These are phyloP conservation scores for Malania oleifera DNA, from an alignment of 164 flowering plant genomes.

Conservation along the genomic window DNA sequence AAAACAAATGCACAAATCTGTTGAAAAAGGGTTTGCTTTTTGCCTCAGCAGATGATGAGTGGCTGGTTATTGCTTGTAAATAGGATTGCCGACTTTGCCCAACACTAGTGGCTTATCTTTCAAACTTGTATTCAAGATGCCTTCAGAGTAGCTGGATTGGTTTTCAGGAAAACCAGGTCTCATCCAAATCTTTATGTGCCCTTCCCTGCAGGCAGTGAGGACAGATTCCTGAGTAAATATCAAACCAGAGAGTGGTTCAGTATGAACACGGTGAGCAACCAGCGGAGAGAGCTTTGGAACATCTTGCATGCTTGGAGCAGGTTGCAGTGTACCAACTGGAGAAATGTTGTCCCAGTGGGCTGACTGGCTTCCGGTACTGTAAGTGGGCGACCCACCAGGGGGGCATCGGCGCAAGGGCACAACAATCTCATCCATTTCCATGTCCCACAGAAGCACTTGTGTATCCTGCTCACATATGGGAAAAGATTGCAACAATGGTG, in stretches of 20 bases:
- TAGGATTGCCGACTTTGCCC: slow-evolving; percentile 35
- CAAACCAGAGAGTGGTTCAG: slow-evolving; percentile 90
- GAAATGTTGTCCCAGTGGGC: slow-evolving; percentile 73
- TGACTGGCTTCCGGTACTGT: slow-evolving; percentile 80
- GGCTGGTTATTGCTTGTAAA: slow-evolving; percentile 42
- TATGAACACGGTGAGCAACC: slow-evolving; percentile 85
- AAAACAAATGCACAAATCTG: slow-evolving; percentile 12
- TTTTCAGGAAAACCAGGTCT: slow-evolving; percentile 67
- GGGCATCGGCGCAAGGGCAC: slow-evolving; percentile 81
- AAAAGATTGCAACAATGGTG: neutral
- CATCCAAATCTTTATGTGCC: slow-evolving; percentile 87
- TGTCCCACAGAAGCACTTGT: slow-evolving; percentile 88
- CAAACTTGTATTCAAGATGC: slow-evolving; percentile 34
- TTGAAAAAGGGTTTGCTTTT: slow-evolving; percentile 10
- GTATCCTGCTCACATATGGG: slow-evolving; percentile 62
- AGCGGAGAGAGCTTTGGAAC: slow-evolving; percentile 92
- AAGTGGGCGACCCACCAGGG: slow-evolving; percentile 92
- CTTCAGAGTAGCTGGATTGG: slow-evolving; percentile 49
- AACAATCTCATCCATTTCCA: slow-evolving; percentile 90
- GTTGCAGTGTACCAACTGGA: slow-evolving; percentile 80
- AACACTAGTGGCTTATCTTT: slow-evolving; percentile 49
- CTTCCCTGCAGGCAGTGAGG: slow-evolving; percentile 84
- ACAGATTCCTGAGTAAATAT: slow-evolving; percentile 79
- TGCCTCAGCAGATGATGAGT: neutral
- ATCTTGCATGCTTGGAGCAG: slow-evolving; percentile 92